phyloP scores from a whole-genome alignment of 176 grass and related monocot genomes.

The Olyra latifolia region DNA sequence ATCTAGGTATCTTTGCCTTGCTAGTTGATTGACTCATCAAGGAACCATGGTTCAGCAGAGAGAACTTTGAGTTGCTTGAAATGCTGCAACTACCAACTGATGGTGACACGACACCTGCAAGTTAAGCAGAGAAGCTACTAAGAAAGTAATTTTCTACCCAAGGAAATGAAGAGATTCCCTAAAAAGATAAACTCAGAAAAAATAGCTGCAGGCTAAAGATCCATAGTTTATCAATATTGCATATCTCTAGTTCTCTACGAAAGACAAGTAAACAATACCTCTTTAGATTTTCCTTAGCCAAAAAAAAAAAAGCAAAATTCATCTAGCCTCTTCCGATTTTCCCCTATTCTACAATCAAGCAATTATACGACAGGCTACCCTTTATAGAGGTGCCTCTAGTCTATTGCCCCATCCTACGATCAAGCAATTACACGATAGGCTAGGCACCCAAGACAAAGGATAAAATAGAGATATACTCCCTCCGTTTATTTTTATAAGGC shows the following conservation, averaged over 20 bases:
- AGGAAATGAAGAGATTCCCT: background rate
- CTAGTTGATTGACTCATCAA: conserved; percentile 51
- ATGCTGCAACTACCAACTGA: conserved; percentile 45
- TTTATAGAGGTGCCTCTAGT: too few species aligned
- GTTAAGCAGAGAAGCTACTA: conserved; percentile 24
- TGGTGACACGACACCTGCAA: conserved; percentile 50
- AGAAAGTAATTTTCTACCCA: background rate
- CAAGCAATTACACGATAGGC: too few species aligned
- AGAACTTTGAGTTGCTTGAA: conserved; percentile 60
- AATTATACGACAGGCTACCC: too few species aligned
- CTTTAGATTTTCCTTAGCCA: too few species aligned
- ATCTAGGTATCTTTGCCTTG: conserved; percentile 47
- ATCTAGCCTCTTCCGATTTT: too few species aligned
- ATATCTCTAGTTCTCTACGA: background rate
- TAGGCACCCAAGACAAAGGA: too few species aligned
- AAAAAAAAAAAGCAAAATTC: too few species aligned
- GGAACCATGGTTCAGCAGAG: conserved; percentile 48
- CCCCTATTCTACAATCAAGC: too few species aligned
- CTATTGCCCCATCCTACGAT: too few species aligned
- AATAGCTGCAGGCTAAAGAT: background rate
- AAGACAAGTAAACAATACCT: background rate
- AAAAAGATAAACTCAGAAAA: background rate
- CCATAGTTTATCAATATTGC: background rate
- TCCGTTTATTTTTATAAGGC: too few species aligned
- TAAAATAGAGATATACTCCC: too few species aligned